Evolutionary conservation across 768 basidiomycete species (phyloP), one percentile per base, ranked within the genome.

Genomic region (Inosperma sp.): DNA sequence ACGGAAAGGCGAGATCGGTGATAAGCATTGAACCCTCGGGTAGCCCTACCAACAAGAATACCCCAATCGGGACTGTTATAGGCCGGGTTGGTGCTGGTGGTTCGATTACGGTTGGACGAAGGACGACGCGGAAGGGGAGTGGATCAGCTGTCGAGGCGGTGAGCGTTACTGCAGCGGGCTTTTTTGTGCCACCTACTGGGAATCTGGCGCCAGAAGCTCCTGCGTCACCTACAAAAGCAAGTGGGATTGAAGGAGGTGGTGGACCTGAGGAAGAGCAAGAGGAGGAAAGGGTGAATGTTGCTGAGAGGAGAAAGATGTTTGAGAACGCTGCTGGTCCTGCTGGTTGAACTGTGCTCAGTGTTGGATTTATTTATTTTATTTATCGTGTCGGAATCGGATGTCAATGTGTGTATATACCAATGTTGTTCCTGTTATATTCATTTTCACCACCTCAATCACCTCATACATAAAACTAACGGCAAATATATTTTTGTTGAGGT

Each of bases 91-190:
- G n/a, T n/a, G n/a, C n/a, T n/a, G 72, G 71, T 51, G 81, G 83
- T 7, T 81, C 83, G n/a, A 83, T 87, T 53, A 71, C 81, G 12
- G 65, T 88, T 49, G 84, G 86, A 47, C 68, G 80, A 30, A 83
- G 80, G 16, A 80, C 80, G 54, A 77, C 71, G 60, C 64, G 72
- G 57, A 89, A 88, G 71, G 67, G 78, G 36, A 73, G 76, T 46
- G 89, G 84, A 13, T 80, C 86, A 17, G 85, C 80, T 25, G 89
- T 91, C 50, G 84, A 87, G 68, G 84, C 88, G 22, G 63, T 85
- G 37, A 77, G 88, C 14, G 73, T 92, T 39, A 88, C 84, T 26
- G 89, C 87, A 27, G 75, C 75, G 17, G 90, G 89, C 0, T 91
- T 91, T 63, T 92, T 92, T 65, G 70, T 75, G 10, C 72, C 86